These are phyloP conservation scores for Acacia concinna DNA, from an alignment of 331 rosid genomes.

Conservation along the genomic window DNA sequence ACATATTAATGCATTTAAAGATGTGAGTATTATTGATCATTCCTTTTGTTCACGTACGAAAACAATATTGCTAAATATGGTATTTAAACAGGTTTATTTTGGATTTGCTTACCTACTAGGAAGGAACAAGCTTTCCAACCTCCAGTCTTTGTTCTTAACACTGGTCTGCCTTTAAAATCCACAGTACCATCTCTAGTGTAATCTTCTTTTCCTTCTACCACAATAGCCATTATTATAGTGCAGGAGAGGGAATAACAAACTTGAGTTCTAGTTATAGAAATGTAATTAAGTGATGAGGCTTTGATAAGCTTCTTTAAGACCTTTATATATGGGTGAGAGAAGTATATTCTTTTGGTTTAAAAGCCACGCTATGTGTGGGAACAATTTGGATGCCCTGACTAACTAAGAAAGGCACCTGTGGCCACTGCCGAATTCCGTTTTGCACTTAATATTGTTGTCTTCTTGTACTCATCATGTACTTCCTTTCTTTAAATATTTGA, in stretches of 20 bases:
- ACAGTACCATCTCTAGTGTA: conserved; percentile 69
- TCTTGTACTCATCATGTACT: not conserved
- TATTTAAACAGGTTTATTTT: no score
- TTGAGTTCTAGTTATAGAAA: not conserved
- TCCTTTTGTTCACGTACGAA: no score
- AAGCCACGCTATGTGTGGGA: conserved; percentile 23
- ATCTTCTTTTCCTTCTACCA: conserved; percentile 40
- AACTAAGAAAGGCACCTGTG: not conserved
- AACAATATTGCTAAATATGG: no score
- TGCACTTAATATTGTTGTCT: not conserved
- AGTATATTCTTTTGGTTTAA: not conserved
- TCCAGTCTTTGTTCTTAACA: conserved; percentile 68
- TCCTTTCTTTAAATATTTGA: not conserved
- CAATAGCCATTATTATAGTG: conserved; percentile 32
- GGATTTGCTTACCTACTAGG: no score
- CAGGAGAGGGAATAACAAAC: not conserved
- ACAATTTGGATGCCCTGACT: conserved; percentile 32
- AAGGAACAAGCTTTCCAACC: conserved; percentile 80
- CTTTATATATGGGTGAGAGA: not conserved
- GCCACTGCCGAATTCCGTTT: conserved; percentile 13
- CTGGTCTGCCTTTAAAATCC: conserved; percentile 60
- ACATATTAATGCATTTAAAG: not conserved
- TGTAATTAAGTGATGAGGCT: not conserved
- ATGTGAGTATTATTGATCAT: not conserved
- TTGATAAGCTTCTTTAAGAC: conserved; percentile 3